Percentiles rank a stretch among this genome's conserved stretches.
Conservation (phyloP, 2,329 filamentous ascomycete species). For the Colletotrichum scovillei region DNA sequence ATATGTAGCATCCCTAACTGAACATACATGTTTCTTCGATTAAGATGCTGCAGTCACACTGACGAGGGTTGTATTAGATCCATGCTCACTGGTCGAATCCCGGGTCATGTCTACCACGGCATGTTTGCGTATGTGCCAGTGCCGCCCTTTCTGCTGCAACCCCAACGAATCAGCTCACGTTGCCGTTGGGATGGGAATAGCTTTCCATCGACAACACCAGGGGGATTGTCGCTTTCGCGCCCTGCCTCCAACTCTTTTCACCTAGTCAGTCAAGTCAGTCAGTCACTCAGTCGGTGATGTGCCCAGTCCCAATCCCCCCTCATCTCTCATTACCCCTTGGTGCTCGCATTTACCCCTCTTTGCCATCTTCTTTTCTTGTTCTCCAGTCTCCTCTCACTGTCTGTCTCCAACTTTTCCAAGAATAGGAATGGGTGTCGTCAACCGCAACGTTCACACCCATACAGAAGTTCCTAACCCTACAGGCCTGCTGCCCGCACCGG, state of each 20-base stretch:
- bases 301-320: constrained; percentile 4
- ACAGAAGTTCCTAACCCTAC: neutral
- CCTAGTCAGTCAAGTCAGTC: neutral
- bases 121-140: neutral
- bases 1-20: neutral
- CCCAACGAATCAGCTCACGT: neutral
- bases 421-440: constrained; percentile 20
- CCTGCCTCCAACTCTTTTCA: neutral
- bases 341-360: constrained; percentile 22
- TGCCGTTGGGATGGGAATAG: neutral
- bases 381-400: neutral
- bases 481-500: neutral
- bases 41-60: constrained; percentile 12
- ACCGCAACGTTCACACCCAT: neutral
- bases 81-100: neutral
- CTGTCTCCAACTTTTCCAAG: constrained; percentile 11
- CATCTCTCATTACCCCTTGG: neutral
- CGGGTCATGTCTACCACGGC: neutral
- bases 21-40: neutral
- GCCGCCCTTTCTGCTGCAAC: neutral
- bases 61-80: neutral
- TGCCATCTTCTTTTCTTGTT: neutral
- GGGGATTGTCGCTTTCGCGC: neutral
- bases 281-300: neutral
- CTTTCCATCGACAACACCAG: neutral